Percentiles rank a stretch among this genome's conserved stretches.
phyloP scores from a whole-genome alignment of 352 stramenopile genomes.

The Pythium periplocum region DNA sequence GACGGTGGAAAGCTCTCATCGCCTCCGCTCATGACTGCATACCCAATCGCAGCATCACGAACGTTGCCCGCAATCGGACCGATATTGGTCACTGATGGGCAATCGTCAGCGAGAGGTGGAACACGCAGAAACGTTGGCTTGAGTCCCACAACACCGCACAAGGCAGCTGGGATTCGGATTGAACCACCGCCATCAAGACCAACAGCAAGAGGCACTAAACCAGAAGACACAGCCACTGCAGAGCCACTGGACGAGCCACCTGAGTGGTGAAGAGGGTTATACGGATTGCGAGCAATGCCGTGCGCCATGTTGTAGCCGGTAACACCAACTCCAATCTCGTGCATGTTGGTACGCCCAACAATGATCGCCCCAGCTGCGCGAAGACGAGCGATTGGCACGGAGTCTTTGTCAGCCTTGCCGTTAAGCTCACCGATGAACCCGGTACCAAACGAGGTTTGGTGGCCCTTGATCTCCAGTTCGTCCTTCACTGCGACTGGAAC shows the following conservation, averaged over 20 bases:
- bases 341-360: constrained; percentile 87
- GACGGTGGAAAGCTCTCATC: constrained; percentile 41
- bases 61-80: constrained; percentile 78
- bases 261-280: constrained; percentile 79
- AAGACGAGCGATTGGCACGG: constrained; percentile 50
- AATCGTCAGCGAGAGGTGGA: constrained; percentile 45
- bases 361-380: constrained; percentile 79
- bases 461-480: constrained; percentile 66
- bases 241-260: constrained; percentile 90
- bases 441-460: constrained; percentile 68
- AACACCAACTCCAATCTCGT: constrained; percentile 74
- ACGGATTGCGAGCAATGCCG: constrained; percentile 78
- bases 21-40: constrained; percentile 74
- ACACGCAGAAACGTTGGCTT: constrained; percentile 83
- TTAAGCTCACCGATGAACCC: constrained; percentile 60
- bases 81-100: constrained; percentile 64
- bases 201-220: constrained; percentile 84
- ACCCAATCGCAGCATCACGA: constrained; percentile 76
- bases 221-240: constrained; percentile 80
- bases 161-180: constrained; percentile 85
- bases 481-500: constrained; percentile 89
- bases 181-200: constrained; percentile 87
- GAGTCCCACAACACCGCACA: constrained; percentile 87
- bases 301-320: constrained; percentile 79
- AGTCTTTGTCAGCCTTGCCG: constrained; percentile 36